Evolutionary conservation across 2,329 filamentous ascomycete genomes (phyloP), one percentile per base, ranked within the genome.

Genomic region (Colletotrichum sidae): DNA sequence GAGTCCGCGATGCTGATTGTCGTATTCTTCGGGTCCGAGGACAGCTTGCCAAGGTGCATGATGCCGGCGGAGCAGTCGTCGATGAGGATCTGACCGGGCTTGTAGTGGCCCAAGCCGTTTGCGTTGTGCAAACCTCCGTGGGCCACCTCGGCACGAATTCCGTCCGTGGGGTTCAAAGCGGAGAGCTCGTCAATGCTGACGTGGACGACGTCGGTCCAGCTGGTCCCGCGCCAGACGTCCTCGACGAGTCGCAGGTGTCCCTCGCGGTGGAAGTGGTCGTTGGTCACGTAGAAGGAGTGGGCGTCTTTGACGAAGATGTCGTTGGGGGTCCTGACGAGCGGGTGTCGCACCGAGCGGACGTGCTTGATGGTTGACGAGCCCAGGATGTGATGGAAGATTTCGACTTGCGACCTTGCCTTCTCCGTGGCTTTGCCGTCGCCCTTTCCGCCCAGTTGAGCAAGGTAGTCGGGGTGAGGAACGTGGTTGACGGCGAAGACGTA

Each of bases 401-500:
- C 88, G 44, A 90, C 72, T 9, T 83, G 83, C 0, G 87, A 88
- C 1, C 79, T 79, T 0, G 82, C 79, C 64, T 65, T 65, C 8
- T 53, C 34, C 9, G 37, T 17, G 8, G 49, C 35, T 9, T 65
- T 49, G 81, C 81, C 9, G 73, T 75, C 2, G 71, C 70, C 2
- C 74, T 74, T 5, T 67, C 64, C 3, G 66, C 68, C 15, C 73
- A 71, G 25, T 79, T 81, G 0, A 77, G 77, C 12, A 5, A 65
- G 13, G 4, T 46, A 65, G 5, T 65, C 58, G 0, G 79, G 77
- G 60, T 88, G 83, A 0, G 86, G 83, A 1, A 84, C 69, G 60
- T 90, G 88, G 68, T 90, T 90, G 54, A 90, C 73, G 0, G 84
- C 87, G 58, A 86, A 86, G 50, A 90, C 84, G 68, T 87, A 90